These are phyloP conservation scores for Rhizopogon vinicolor DNA, from an alignment of 768 basidiomycete genomes.

Conservation along the genomic window DNA sequence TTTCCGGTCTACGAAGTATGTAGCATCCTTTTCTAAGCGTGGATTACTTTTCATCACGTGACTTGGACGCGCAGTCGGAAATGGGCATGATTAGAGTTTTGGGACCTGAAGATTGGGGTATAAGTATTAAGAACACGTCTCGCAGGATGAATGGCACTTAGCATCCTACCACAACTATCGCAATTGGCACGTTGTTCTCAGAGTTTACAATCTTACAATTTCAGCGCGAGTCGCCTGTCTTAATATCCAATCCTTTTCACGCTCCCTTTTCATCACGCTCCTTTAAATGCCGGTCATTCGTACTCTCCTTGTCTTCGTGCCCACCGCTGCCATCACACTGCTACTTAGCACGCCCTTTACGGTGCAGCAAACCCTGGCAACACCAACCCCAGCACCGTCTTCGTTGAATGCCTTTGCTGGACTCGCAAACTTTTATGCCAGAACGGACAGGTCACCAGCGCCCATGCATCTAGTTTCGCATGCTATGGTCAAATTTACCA, in stretches of 20 bases:
- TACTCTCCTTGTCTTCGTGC: slow-evolving; percentile 34
- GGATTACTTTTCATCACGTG: slow-evolving; percentile 9
- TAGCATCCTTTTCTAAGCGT: too few relatives aligned
- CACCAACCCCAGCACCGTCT: neutral
- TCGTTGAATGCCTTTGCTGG: neutral
- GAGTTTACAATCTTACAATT: slow-evolving; percentile 10
- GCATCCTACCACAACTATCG: slow-evolving; percentile 14
- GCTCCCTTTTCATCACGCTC: slow-evolving; percentile 9
- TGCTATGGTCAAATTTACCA: neutral
- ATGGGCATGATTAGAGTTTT: neutral
- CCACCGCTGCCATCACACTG: slow-evolving; percentile 35
- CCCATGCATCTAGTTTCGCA: neutral
- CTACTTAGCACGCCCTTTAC: slow-evolving; percentile 23
- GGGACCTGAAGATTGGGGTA: neutral
- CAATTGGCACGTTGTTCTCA: slow-evolving; percentile 1
- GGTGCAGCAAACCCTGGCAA: slow-evolving; percentile 18
- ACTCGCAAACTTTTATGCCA: neutral
- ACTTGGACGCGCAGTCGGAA: neutral
- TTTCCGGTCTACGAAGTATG: too few relatives aligned
- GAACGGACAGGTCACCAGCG: neutral
- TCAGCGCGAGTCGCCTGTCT: slow-evolving; percentile 25
- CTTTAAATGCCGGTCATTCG: slow-evolving; percentile 31
- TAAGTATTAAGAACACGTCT: slow-evolving; percentile 1
- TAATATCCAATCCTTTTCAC: slow-evolving; percentile 9
- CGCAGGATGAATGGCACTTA: neutral